Percentiles rank a stretch among this genome's conserved stretches.
phyloP scores from a whole-genome alignment of 140 eudicot genomes.

The Ambrosia hybrid region DNA sequence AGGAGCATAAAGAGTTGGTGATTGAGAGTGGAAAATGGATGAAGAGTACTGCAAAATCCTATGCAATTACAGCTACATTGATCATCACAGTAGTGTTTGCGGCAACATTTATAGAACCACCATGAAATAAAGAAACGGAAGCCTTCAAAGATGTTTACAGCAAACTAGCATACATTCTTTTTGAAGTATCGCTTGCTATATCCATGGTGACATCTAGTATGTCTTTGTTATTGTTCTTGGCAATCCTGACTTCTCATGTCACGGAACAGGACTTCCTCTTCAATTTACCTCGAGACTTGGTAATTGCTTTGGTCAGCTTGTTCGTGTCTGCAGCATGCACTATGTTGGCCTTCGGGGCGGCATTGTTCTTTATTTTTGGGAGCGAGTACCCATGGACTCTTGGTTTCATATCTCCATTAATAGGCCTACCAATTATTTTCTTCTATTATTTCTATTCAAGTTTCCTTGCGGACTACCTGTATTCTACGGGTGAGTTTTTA shows the following conservation, averaged over 20 bases:
- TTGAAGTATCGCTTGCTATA: background rate
- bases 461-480: no score
- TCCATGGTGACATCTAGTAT: background rate
- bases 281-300: background rate
- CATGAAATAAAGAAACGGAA: no score
- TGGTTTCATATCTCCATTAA: no score
- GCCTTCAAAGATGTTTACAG: background rate
- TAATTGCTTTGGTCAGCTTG: background rate
- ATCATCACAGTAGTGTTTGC: slow-evolving; percentile 3
- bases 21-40: background rate
- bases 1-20: no score
- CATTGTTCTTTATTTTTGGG: background rate
- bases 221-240: slow-evolving; percentile 7
- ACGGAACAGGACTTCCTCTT: background rate
- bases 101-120: background rate
- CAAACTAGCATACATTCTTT: background rate
- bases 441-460: no score
- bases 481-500: no score
- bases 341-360: background rate
- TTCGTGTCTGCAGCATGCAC: background rate
- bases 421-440: no score
- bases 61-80: background rate
- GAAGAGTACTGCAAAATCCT: background rate
- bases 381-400: no score
- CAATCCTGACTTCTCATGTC: background rate